Conservation (phyloP, 768 basidiomycete genomes). For the Coprinopsis strossmayeri region DNA sequence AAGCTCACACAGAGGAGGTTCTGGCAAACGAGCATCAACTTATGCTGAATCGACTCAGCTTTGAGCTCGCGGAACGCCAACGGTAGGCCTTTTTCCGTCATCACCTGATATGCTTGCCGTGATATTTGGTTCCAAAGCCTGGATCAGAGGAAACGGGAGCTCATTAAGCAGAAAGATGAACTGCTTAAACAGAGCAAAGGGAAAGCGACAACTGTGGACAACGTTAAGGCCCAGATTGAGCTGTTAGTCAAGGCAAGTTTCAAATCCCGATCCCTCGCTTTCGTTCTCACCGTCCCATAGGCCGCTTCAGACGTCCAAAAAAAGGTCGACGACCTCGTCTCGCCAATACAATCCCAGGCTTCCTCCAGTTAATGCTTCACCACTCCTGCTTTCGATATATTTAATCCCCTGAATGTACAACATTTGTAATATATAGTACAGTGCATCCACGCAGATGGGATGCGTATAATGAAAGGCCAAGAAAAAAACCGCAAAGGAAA, state of each 20-base stretch:
- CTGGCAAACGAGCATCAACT: slow-evolving; percentile 71
- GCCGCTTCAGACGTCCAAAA: slow-evolving; percentile 68
- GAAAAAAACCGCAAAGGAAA: background rate
- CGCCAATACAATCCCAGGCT: slow-evolving; percentile 27
- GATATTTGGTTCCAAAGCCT: slow-evolving; percentile 38
- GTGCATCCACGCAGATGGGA: background rate
- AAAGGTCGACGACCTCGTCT: slow-evolving; percentile 65
- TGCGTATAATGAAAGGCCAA: background rate
- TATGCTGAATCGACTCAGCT: slow-evolving; percentile 82
- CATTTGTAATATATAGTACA: slow-evolving; percentile 18
- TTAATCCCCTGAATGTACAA: slow-evolving; percentile 17
- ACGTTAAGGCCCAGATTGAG: slow-evolving; percentile 73
- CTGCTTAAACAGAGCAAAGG: slow-evolving; percentile 73
- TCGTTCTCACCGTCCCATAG: slow-evolving; percentile 27
- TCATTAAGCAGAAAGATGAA: slow-evolving; percentile 66
- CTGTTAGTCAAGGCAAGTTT: slow-evolving; percentile 58
- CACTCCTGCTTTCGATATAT: slow-evolving; percentile 7
- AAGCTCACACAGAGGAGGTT: slow-evolving; percentile 53
- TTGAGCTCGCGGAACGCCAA: slow-evolving; percentile 84
- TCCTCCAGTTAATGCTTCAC: slow-evolving; percentile 3
- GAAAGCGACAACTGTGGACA: slow-evolving; percentile 70
- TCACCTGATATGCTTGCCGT: slow-evolving; percentile 1
- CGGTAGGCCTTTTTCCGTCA: slow-evolving; percentile 39
- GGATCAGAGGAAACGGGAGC: slow-evolving; percentile 63
- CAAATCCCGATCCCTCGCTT: slow-evolving; percentile 2